Evolutionary conservation across 2,329 filamentous ascomycete species (phyloP).

Genomic region (Sclerotiophoma versabilis): DNA sequence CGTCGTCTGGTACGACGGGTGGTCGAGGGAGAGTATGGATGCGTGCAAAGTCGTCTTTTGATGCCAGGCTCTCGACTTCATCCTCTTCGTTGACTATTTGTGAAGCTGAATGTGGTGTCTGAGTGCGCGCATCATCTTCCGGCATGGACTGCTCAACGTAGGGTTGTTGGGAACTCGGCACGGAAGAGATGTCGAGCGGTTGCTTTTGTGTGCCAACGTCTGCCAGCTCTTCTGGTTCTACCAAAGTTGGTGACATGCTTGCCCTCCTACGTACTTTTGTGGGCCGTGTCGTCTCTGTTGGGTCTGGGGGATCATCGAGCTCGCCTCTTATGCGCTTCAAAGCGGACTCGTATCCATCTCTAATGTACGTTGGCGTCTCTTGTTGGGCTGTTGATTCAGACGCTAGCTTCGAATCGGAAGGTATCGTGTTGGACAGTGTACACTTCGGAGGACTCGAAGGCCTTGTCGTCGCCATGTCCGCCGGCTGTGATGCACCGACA

Average conservation of each 20-base stretch:
- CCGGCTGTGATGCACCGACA: background rate
- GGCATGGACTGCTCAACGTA: background rate
- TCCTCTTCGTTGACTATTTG: constrained; percentile 6
- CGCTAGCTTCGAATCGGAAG: constrained; percentile 15
- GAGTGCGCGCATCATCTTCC: background rate
- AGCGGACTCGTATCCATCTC: constrained; percentile 27
- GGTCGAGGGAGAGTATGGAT: background rate
- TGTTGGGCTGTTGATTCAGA: constrained; percentile 34
- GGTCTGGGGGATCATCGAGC: constrained; percentile 4
- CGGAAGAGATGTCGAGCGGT: constrained; percentile 34
- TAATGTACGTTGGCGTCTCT: constrained; percentile 34
- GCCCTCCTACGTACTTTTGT: constrained; percentile 27
- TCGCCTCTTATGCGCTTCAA: constrained; percentile 30
- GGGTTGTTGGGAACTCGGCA: constrained; percentile 7
- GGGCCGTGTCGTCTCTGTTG: constrained; percentile 9
- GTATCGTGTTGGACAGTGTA: background rate
- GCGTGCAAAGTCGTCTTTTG: background rate
- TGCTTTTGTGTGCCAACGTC: constrained; percentile 20
- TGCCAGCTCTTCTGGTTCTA: background rate
- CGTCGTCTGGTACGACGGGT: constrained; percentile 3
- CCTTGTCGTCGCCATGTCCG: background rate
- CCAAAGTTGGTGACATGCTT: constrained; percentile 12
- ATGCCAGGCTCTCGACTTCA: background rate
- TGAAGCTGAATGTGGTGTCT: too few species aligned
- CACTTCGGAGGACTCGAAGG: background rate